These are phyloP conservation scores for Trametes hirsuta DNA, from an alignment of 1,284 basidiomycete species.

Conservation along the genomic window DNA sequence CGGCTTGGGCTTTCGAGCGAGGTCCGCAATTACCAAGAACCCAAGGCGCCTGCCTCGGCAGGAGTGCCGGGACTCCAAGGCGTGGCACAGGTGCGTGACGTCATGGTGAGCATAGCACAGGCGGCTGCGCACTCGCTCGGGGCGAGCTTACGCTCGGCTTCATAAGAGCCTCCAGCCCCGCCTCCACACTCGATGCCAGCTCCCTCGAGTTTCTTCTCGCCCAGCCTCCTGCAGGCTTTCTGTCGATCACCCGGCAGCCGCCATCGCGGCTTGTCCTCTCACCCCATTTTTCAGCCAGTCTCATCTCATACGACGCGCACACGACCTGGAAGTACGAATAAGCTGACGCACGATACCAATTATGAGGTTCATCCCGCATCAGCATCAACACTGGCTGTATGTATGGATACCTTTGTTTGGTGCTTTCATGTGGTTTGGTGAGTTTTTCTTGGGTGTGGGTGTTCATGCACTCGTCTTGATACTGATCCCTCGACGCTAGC, in stretches of 20 bases:
- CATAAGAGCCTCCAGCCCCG: conserved; percentile 7
- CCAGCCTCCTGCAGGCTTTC: background rate
- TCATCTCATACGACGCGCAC: background rate
- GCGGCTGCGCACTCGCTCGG: background rate
- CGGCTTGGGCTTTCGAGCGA: background rate
- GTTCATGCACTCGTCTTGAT: background rate
- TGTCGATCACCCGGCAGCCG: conserved; percentile 10
- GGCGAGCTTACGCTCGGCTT: background rate
- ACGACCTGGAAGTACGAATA: background rate
- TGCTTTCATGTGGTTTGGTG: conserved; percentile 67
- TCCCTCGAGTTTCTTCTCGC: background rate
- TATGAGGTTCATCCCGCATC: conserved; percentile 25
- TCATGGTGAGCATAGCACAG: background rate
- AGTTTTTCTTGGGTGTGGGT: conserved; percentile 21
- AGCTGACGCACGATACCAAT: background rate
- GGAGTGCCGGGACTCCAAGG: conserved; percentile 7
- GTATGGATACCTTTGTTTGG: conserved; percentile 64
- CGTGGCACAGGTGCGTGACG: conserved; percentile 5
- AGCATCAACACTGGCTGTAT: conserved; percentile 58
- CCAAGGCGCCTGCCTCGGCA: background rate
- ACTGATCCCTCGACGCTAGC: conserved; percentile 34
- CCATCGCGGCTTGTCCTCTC: conserved; percentile 10
- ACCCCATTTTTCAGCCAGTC: background rate
- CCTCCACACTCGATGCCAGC: conserved; percentile 9
- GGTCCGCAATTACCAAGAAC: background rate